Evolutionary conservation across 257 asterid species (phyloP).

Genomic region (Plantago ovata): DNA sequence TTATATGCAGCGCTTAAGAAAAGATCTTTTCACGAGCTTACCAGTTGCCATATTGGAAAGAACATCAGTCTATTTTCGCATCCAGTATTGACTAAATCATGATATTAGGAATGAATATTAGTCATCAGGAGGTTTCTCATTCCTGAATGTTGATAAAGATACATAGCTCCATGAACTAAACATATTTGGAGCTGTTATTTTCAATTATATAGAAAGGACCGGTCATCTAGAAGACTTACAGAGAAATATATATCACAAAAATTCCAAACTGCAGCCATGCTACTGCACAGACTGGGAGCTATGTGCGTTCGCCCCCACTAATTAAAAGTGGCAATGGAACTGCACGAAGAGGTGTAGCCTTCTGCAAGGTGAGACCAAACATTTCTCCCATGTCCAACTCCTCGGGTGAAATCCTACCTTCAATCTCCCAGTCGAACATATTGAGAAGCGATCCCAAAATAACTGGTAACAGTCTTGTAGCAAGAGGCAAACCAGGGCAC

Average conservation of each 20-base stretch:
- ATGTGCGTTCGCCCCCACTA: no score
- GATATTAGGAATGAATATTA: no score
- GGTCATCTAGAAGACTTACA: background rate
- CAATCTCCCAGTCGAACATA: background rate
- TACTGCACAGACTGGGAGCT: no score
- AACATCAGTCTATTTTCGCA: constrained; percentile 45
- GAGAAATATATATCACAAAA: no score
- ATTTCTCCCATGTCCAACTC: background rate
- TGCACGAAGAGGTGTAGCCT: no score
- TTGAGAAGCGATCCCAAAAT: background rate
- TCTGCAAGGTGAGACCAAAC: no score
- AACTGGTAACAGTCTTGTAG: background rate
- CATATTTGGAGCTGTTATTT: constrained; percentile 27
- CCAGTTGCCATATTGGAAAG: constrained; percentile 63
- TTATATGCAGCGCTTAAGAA: constrained; percentile 39
- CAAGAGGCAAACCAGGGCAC: no score
- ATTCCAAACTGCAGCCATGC: no score
- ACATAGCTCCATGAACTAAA: constrained; percentile 21
- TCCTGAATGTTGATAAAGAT: constrained; percentile 24
- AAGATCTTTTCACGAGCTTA: constrained; percentile 40
- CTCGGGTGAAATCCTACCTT: background rate
- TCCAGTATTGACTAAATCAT: background rate
- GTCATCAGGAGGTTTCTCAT: no score
- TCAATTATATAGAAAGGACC: no score
- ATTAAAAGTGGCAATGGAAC: background rate